A percentile compares a stretch with the other conserved stretches of the same genome.
phyloP scores from a whole-genome alignment of 257 asterid species.

The Voacanga thouarsii region DNA sequence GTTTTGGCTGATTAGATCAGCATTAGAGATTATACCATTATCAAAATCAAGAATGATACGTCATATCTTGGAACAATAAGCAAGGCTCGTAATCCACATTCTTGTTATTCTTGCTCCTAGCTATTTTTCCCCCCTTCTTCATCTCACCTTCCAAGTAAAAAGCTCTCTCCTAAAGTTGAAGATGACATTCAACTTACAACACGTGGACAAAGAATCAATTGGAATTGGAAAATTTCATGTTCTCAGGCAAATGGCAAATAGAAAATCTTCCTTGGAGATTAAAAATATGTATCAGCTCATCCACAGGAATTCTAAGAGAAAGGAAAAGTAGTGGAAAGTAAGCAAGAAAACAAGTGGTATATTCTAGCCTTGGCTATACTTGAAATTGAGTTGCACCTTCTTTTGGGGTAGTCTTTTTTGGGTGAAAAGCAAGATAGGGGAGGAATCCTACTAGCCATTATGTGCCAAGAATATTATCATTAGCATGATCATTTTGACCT shows the following conservation, averaged over 20 bases:
- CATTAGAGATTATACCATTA: background rate
- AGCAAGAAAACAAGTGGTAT: conserved; percentile 14
- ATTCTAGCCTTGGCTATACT: conserved; percentile 8
- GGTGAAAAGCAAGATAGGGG: conserved; percentile 13
- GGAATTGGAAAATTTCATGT: background rate
- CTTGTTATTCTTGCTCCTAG: background rate
- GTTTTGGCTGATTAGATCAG: background rate
- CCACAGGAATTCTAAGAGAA: background rate
- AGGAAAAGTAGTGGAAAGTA: background rate
- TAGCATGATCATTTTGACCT: conserved; percentile 12
- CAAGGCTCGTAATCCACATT: background rate
- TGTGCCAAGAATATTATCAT: conserved; percentile 16
- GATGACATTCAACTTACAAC: conserved; percentile 16
- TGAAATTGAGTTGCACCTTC: background rate
- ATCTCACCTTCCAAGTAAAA: background rate
- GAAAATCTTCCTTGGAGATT: background rate
- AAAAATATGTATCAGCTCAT: background rate
- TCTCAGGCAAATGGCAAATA: background rate
- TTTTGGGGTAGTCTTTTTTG: background rate
- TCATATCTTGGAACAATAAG: background rate
- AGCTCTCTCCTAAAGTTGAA: conserved; percentile 7
- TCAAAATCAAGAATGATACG: background rate
- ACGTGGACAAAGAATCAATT: conserved; percentile 2
- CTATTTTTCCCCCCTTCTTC: no score
- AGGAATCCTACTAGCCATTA: conserved; percentile 9